Base-by-base conservation (phyloP, 177 flowering plant genomes). In the Vitis hybrid region DNA sequence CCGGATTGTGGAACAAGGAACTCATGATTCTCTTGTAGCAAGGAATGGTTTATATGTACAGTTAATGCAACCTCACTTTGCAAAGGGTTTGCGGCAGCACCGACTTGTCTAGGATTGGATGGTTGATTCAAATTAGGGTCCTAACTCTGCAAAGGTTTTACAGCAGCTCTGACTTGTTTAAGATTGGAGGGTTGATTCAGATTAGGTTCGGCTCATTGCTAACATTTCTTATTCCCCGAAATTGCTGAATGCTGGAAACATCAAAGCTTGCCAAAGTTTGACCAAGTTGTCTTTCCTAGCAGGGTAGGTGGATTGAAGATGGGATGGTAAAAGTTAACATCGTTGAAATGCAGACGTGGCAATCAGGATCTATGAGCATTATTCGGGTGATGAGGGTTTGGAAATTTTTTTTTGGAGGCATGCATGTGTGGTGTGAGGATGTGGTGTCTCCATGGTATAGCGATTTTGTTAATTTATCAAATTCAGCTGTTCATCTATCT, bases 41-140 rank as follows among this genome's bases (percentile, higher is more conserved):
- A 81, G 76, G 77, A 93, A 91, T 75, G 91, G 96, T 56, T 79
- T 92, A 74, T 93, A 92, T 76, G 93, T 85, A 51, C 86, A 93
- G 2, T 79, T 93, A 77, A 91, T 93, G 96, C 99, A 95, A 76
- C 98, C 98, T 26, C 98, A 95, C 79, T 91, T 90, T 68, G 89
- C 83, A 6, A 93, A 93, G 81, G 94, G 93, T n/a, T 77, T 86
- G 78, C 90, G 97, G 13, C 98, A 89, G 74, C 97, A 85, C 78
- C 87, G 97, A 51, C 83, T 81, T 39, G 45, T 39, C 45, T 39
- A 39, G 45, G 45, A 39, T 7, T 7, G 56, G 56, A 53, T 15
- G 56, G 56, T 53, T 53, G 56, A 53, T 53, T 14, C 0, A 53
- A 14, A 53, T 15, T 53, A 14, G 15, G 56, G 15, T 15, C 16